Evolutionary conservation across 1,284 basidiomycete genomes (phyloP).

Genomic region (Rhodotorula sp.): DNA sequence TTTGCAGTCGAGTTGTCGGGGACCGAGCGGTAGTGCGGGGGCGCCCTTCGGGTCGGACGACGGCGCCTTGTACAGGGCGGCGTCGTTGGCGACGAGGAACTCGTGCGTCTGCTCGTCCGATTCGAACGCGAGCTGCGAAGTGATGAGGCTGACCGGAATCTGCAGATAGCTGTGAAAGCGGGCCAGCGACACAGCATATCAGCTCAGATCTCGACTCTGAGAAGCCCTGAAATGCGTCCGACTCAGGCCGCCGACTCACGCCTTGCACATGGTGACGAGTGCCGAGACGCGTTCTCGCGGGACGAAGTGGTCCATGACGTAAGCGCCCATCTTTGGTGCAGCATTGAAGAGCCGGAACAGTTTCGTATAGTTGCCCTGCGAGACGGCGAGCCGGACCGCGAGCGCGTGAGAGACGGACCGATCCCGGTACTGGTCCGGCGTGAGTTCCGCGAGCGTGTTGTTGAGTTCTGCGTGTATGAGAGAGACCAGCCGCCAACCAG

Average conservation of each 20-base stretch:
- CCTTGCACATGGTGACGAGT: constrained; percentile 83
- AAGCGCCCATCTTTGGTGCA: constrained; percentile 95
- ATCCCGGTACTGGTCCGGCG: constrained; percentile 77
- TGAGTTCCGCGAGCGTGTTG: constrained; percentile 91
- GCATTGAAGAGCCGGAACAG: constrained; percentile 81
- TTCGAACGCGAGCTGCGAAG: constrained; percentile 80
- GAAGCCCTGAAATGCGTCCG: no score
- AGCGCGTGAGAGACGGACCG: constrained; percentile 83
- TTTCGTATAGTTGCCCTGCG: constrained; percentile 89
- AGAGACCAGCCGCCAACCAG: no score
- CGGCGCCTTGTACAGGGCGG: constrained; percentile 60
- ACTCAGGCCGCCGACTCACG: constrained; percentile 59
- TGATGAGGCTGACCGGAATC: constrained; percentile 73
- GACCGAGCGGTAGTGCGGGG: constrained; percentile 29
- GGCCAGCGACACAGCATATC: neutral
- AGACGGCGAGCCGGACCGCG: constrained; percentile 77
- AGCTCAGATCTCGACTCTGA: neutral
- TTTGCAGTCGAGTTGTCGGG: constrained; percentile 53
- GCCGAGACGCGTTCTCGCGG: constrained; percentile 85
- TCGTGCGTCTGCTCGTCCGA: constrained; percentile 61
- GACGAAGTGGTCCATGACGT: constrained; percentile 99
- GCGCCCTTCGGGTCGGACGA: constrained; percentile 43
- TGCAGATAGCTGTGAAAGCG: constrained; percentile 63
- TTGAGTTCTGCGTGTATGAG: constrained; percentile 72
- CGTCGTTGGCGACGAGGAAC: constrained; percentile 71